Percentiles rank a stretch among this genome's conserved stretches.
phyloP scores from a whole-genome alignment of 306 rosid genomes.

The Castanea crenata region DNA sequence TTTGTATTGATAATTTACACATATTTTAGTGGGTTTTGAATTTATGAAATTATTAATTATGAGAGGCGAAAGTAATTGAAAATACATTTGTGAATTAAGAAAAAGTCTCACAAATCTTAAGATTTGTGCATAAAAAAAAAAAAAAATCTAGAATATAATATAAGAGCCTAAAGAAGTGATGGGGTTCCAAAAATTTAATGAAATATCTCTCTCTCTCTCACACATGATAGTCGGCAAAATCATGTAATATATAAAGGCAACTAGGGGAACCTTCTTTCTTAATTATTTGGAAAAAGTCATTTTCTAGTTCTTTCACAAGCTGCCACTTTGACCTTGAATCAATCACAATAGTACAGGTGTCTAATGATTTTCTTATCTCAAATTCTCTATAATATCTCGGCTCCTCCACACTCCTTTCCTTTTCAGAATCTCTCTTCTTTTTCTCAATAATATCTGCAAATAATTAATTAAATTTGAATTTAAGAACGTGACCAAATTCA shows the following conservation, averaged over 20 bases:
- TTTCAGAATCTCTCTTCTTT: no score
- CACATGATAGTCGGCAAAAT: not conserved
- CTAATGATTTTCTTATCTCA: not conserved
- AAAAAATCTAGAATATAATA: not conserved
- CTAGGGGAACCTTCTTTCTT: not conserved
- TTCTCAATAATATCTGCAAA: no score
- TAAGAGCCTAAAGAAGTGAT: not conserved
- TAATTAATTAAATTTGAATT: not conserved
- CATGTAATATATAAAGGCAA: not conserved
- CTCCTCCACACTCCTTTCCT: no score
- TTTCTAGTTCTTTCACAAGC: not conserved
- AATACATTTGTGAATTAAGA: no score
- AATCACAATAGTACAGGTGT: not conserved
- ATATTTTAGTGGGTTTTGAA: no score
- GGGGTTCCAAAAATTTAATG: not conserved
- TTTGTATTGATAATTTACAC: no score
- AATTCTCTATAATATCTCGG: not conserved
- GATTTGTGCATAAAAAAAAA: no score
- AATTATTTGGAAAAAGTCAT: not conserved
- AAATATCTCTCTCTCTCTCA: not conserved
- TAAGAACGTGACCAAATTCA: conserved; percentile 19
- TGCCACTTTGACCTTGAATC: not conserved
- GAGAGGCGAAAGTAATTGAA: no score
- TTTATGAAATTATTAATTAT: no score
- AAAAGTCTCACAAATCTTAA: no score